Evolutionary conservation across 2,329 filamentous ascomycete genomes (phyloP), one percentile per base, ranked within the genome.

Genomic region (Aspergillus jensenii): DNA sequence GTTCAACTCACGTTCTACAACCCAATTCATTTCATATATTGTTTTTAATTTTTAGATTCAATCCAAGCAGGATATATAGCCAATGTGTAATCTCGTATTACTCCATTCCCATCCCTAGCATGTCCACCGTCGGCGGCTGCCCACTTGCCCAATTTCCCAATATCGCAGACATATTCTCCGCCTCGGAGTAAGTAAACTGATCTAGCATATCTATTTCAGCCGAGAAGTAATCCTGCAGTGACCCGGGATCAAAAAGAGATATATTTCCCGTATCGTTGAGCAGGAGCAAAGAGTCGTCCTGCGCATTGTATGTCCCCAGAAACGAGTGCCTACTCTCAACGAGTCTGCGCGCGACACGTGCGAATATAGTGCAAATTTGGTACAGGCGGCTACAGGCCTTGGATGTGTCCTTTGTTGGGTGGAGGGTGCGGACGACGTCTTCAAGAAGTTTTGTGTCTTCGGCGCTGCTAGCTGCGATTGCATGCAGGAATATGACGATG

Each of bases 401-500:
- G 2, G 64, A 66, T 12, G 61, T 56, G 14, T 21, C 17, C 7
- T 50, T 46, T 8, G 58, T 27, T 1, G 35, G 48, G 17, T 62
- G 35, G 3, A 66, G 44, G 3, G 61, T 66, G 3, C 33, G 33
- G 2, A 61, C 59, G 3, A 66, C 58, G 14, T 68, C 57, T 47
- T 66, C 60, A 4, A 68, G 61, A 12, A 68, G 56, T 23, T 58
- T 50, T 25, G 65, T 48, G 50, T 67, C 63, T 25, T 61, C 56
- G 11, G 44, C 21, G 40, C 58, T 63, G 6, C 40, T 61, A 8
- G 66, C 59, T 4, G 66, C 62, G 40, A 59, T 58, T 15, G 54
- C 59, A 39, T 62, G 59, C 3, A 62, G 48, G 47, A 70, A 68
- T 2, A 67, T 61, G 0, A 70, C 67, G 21, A 70, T 64, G 39